Conservation (phyloP, 768 basidiomycete species). For the Phaffia australis region DNA sequence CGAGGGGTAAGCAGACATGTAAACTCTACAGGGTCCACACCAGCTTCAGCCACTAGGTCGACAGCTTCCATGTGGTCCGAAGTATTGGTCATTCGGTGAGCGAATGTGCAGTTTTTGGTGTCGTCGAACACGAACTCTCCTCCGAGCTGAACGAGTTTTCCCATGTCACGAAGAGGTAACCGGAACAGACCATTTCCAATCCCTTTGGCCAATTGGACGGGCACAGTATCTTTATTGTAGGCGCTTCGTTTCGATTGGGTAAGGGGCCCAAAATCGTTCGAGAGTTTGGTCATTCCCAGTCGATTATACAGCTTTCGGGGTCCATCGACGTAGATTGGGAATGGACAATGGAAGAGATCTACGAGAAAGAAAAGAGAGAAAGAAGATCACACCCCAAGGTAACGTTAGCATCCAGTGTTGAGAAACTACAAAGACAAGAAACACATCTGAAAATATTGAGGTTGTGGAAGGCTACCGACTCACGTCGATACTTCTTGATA, state of each 20-base stretch:
- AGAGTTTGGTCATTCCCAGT: slow-evolving; percentile 36
- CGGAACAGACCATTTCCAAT: slow-evolving; percentile 33
- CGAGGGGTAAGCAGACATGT: slow-evolving; percentile 2
- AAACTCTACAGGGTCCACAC: slow-evolving; percentile 24
- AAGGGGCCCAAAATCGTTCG: slow-evolving; percentile 35
- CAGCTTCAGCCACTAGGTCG: slow-evolving; percentile 34
- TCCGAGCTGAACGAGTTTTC: slow-evolving; percentile 36
- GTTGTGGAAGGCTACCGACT: neutral
- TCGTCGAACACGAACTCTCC: slow-evolving; percentile 37
- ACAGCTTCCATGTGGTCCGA: slow-evolving; percentile 39
- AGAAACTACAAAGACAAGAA: neutral
- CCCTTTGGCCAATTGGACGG: slow-evolving; percentile 33
- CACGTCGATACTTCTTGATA: slow-evolving; percentile 35
- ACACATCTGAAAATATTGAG: too few species aligned
- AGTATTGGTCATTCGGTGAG: slow-evolving; percentile 38
- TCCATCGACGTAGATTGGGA: slow-evolving; percentile 38
- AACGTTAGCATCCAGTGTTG: neutral
- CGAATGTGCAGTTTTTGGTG: slow-evolving; percentile 35
- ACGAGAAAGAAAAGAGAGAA: neutral
- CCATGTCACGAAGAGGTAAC: slow-evolving; percentile 35
- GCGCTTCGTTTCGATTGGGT: slow-evolving; percentile 32
- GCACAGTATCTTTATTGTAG: slow-evolving; percentile 34
- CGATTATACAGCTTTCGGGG: slow-evolving; percentile 34
- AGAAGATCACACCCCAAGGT: neutral
- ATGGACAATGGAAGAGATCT: slow-evolving; percentile 36